A percentile compares a stretch with the other conserved stretches of the same genome.
phyloP scores from a whole-genome alignment of 371 early-diverging fungal species.

The Mycotypha africana region DNA sequence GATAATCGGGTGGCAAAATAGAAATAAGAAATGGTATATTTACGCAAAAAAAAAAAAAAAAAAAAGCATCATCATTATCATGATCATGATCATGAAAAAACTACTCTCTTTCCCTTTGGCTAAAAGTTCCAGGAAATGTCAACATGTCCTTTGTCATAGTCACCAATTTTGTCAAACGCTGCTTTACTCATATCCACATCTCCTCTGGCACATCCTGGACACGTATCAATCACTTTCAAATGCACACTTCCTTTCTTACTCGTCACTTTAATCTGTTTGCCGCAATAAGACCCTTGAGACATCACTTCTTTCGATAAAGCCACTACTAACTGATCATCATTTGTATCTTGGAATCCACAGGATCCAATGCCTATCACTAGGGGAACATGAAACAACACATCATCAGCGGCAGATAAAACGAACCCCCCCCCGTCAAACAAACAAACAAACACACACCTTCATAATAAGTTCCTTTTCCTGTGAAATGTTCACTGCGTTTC shows the following conservation, averaged over 20 bases:
- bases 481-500: too few relatives aligned
- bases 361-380: conserved; percentile 26
- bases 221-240: conserved; percentile 43
- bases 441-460: too few relatives aligned
- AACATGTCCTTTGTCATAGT: background rate
- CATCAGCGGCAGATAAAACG: too few relatives aligned
- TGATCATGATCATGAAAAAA: too few relatives aligned
- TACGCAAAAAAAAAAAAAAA: too few relatives aligned
- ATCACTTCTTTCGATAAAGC: conserved; percentile 16
- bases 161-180: conserved; percentile 36
- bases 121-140: conserved; percentile 1
- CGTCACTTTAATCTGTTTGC: conserved; percentile 22
- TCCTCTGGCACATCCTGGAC: conserved; percentile 32
- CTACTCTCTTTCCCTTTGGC: too few relatives aligned
- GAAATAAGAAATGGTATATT: too few relatives aligned
- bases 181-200: conserved; percentile 28
- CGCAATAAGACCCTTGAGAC: conserved; percentile 23
- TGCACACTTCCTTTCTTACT: conserved; percentile 27
- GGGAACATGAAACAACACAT: too few relatives aligned
- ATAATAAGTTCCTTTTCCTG: too few relatives aligned
- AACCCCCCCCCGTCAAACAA: too few relatives aligned
- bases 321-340: conserved; percentile 17
- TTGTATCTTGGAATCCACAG: conserved; percentile 13
- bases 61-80: too few relatives aligned
- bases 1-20: too few relatives aligned